Percentiles rank a stretch among this genome's conserved stretches.
phyloP scores from a whole-genome alignment of 78 protist genomes.

The Protostelium mycophagum region DNA sequence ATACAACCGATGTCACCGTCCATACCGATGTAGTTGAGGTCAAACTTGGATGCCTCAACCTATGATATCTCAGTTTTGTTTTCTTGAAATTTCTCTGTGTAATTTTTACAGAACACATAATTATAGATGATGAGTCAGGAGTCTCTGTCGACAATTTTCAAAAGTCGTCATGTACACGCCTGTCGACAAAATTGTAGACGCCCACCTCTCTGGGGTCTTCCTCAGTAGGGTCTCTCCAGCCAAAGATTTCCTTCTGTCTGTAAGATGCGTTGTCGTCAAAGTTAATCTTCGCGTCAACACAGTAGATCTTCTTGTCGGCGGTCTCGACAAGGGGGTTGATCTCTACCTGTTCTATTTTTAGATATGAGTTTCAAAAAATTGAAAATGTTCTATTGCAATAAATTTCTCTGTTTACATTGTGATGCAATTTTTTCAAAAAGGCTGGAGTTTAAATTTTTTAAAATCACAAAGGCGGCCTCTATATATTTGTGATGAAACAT shows the following conservation, averaged over 20 bases:
- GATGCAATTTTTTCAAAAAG: no score
- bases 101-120: background rate
- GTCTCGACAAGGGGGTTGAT: conserved; percentile 94
- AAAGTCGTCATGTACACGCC: background rate
- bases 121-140: no score
- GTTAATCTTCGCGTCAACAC: conserved; percentile 92
- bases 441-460: no score
- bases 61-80: background rate
- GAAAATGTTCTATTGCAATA: no score
- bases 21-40: conserved; percentile 94
- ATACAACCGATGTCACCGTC: conserved; percentile 98
- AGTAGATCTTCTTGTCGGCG: conserved; percentile 34
- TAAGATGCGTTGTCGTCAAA: conserved; percentile 97
- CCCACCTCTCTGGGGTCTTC: conserved; percentile 84
- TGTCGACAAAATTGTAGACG: background rate
- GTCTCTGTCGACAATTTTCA: no score
- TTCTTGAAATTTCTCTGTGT: background rate
- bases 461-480: no score
- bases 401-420: no score
- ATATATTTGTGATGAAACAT: no score
- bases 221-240: conserved; percentile 80
- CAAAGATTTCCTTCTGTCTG: conserved; percentile 90
- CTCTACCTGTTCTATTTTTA: conserved; percentile 87
- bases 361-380: no score
- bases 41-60: conserved; percentile 87